These are phyloP conservation scores for Periconia digitata DNA, from an alignment of 2,329 filamentous ascomycete species.

Conservation along the genomic window DNA sequence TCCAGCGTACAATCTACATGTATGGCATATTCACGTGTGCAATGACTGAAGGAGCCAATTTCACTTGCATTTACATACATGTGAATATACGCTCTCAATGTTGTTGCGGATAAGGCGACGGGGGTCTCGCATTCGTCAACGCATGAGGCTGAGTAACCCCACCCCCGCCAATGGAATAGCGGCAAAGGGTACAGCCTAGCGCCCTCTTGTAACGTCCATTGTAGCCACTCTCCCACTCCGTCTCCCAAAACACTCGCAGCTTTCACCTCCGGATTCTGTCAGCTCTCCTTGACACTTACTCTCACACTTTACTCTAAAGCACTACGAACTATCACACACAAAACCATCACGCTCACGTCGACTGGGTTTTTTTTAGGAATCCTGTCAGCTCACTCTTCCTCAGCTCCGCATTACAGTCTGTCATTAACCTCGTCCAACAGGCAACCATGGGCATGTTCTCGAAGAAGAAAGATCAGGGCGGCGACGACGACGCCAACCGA, in stretches of 20 bases:
- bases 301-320: not conserved
- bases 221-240: not conserved
- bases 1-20: too few relatives aligned
- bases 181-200: not conserved
- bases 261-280: not conserved
- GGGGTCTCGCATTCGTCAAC: not conserved
- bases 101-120: too few relatives aligned
- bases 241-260: not conserved
- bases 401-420: too few relatives aligned
- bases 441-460: conserved; percentile 53
- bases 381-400: not conserved
- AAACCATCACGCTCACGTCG: too few relatives aligned
- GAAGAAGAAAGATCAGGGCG: conserved; percentile 56
- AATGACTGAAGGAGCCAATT: too few relatives aligned
- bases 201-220: not conserved
- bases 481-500: conserved; percentile 57
- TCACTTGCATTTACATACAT: too few relatives aligned
- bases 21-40: too few relatives aligned
- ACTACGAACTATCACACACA: too few relatives aligned
- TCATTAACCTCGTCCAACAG: not conserved
- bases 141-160: not conserved
- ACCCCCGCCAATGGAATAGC: too few relatives aligned
- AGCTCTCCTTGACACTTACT: not conserved
- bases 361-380: too few relatives aligned
- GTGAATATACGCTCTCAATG: too few relatives aligned